Base-by-base conservation (phyloP, 108 stramenopile species). In the Tribonema minus region DNA sequence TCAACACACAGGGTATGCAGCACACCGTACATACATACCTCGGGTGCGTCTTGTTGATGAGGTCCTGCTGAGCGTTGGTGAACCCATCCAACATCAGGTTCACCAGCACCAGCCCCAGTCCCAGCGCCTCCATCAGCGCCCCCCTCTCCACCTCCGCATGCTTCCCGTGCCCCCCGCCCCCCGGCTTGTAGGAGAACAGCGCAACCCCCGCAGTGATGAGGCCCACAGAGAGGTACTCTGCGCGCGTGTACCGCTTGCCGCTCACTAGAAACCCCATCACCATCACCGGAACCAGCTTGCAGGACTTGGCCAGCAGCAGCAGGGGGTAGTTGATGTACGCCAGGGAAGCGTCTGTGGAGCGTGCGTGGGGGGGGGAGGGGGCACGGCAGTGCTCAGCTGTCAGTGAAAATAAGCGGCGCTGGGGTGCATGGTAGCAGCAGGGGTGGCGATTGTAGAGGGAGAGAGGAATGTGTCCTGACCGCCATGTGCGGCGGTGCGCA, bases 241-340 rank as follows among this genome's bases (percentile, higher is more conserved):
- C 35, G 6, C 61, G 69, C 38, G 79, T 70, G 25, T 80, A 68
- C 62, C 63, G 70, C 20, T 68, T 72, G 2, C 79, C 79, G 20
- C 70, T 29, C 61, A 80, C 61, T 6, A 80, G 27, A 6, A 3
- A 2, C 2, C 75, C 40, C 66, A 80, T 68, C 69, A 80, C 26
- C 92, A 96, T 95, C 32, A 93, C 94, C 9, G 93, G 94, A 5
- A 92, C 92, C 88, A 94, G 93, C 80, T 95, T 95, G 67, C 91
- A 92, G 70, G 84, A 86, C 80, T 95, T 95, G 26, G 91, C 92
- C 36, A 95, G 84, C 4, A 92, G 91, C n/a, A 91, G 90, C 30
- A 94, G 85, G 3, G 95, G 95, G 85, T 93, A 95, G 80, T 66
- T 81, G 64, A 81, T 80, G 79, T 41, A 80, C 1, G 23, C 20